These are phyloP conservation scores for Trypanosoma scelopori DNA, from an alignment of 208 protist species.

Conservation along the genomic window DNA sequence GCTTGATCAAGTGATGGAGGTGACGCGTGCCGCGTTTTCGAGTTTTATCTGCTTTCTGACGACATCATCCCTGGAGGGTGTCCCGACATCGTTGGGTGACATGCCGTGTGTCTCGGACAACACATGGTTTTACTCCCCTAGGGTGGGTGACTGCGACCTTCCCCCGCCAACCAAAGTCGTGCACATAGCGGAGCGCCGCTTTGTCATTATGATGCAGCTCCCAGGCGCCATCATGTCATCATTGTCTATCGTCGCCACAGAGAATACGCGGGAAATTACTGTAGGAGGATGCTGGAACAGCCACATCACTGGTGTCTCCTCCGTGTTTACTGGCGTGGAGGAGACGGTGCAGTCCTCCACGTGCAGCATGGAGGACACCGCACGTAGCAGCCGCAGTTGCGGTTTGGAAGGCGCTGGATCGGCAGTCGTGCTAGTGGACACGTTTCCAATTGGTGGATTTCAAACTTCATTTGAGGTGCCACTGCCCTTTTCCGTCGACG, in stretches of 20 bases:
- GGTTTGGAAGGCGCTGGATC: background rate
- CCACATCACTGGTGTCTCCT: background rate
- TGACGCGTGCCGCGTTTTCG: constrained; percentile 15
- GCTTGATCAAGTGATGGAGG: background rate
- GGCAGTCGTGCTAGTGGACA: constrained; percentile 18
- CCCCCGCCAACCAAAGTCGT: constrained; percentile 23
- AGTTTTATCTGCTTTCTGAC: constrained; percentile 22
- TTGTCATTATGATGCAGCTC: constrained; percentile 30
- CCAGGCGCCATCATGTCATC: constrained; percentile 11
- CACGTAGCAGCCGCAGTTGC: background rate
- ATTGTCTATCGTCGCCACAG: background rate
- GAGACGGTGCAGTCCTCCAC: background rate
- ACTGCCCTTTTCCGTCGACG: constrained; percentile 15
- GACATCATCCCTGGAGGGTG: constrained; percentile 5
- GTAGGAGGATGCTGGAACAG: constrained; percentile 21
- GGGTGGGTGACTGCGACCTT: background rate
- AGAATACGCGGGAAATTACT: constrained; percentile 16
- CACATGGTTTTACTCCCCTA: background rate
- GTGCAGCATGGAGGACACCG: background rate
- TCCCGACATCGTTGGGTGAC: background rate
- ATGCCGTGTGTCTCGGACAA: background rate
- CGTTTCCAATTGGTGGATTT: constrained; percentile 27
- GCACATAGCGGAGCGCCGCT: constrained; percentile 12
- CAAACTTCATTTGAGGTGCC: constrained; percentile 29
- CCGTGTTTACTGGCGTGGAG: background rate